Percentiles rank a stretch among this genome's conserved stretches.
Conservation (phyloP, 1,284 basidiomycete species). For the Cutaneotrichosporon sp. region DNA sequence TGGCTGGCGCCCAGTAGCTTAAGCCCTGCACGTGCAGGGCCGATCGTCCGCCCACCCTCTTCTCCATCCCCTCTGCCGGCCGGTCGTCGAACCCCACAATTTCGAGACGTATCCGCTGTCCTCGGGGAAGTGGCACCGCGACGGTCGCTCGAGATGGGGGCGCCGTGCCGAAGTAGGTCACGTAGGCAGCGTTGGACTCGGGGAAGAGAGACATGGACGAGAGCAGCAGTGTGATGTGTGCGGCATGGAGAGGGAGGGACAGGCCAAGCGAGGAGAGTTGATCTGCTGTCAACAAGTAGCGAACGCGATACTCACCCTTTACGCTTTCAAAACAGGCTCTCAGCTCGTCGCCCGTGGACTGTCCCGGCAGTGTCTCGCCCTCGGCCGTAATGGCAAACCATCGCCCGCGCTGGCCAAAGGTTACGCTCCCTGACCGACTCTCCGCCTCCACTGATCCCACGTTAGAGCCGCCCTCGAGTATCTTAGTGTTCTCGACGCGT, state of each 20-base stretch:
- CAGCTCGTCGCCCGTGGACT: constrained; percentile 34
- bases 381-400: constrained; percentile 39
- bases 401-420: constrained; percentile 24
- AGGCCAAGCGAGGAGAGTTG: constrained; percentile 53
- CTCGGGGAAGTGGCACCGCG: constrained; percentile 62
- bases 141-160: constrained; percentile 92
- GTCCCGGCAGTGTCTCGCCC: constrained; percentile 7
- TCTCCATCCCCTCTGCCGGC: background rate
- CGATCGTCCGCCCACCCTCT: constrained; percentile 47
- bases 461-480: background rate
- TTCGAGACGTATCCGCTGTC: constrained; percentile 64
- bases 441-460: background rate
- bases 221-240: constrained; percentile 78
- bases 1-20: constrained; percentile 98
- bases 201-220: constrained; percentile 73
- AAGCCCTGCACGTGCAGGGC: constrained; percentile 89
- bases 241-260: constrained; percentile 56
- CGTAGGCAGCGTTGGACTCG: constrained; percentile 70
- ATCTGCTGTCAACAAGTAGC: constrained; percentile 45
- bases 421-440: background rate
- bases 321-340: constrained; percentile 47
- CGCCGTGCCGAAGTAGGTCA: constrained; percentile 75
- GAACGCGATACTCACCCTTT: constrained; percentile 36
- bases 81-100: constrained; percentile 59
- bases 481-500: background rate